phyloP scores from a whole-genome alignment of 2,329 filamentous ascomycete genomes.

The Alternaria ethzedia region DNA sequence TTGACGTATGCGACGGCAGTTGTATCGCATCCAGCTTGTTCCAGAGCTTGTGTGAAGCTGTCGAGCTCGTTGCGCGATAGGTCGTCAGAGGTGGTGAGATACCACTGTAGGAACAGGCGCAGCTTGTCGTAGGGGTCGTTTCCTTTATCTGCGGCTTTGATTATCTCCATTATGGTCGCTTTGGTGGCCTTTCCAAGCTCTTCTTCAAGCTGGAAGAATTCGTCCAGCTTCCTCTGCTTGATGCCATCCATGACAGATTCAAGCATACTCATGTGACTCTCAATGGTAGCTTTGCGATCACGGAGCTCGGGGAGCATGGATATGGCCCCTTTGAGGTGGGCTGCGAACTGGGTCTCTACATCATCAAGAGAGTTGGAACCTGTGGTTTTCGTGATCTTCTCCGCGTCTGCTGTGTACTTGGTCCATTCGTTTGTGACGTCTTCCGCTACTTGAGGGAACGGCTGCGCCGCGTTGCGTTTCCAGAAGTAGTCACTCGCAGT shows the following conservation, averaged over 20 bases:
- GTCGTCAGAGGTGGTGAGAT: conserved; percentile 86
- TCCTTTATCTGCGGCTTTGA: conserved; percentile 82
- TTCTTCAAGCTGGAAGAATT: conserved; percentile 95
- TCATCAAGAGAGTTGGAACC: conserved; percentile 93
- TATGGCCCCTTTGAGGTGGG: conserved; percentile 95
- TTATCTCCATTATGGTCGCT: conserved; percentile 72
- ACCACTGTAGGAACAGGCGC: conserved; percentile 93
- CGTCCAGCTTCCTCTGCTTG: conserved; percentile 81
- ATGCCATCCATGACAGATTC: conserved; percentile 53
- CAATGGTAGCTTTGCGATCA: conserved; percentile 81
- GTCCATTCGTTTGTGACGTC: conserved; percentile 94
- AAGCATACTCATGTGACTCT: conserved; percentile 91
- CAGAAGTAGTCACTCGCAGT: conserved; percentile 95
- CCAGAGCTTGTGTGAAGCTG: conserved; percentile 83
- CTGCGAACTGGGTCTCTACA: conserved; percentile 86
- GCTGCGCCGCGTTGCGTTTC: conserved; percentile 82
- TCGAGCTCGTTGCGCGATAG: conserved; percentile 81
- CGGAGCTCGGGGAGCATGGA: conserved; percentile 88
- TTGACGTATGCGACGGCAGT: conserved; percentile 81
- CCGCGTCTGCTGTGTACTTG: conserved; percentile 93
- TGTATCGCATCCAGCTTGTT: conserved; percentile 75
- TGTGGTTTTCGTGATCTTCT: conserved; percentile 92
- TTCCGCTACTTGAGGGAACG: conserved; percentile 64
- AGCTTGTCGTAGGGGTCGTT: conserved; percentile 87
- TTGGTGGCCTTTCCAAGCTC: conserved; percentile 86